A percentile compares a stretch with the other conserved stretches of the same genome.
phyloP scores from a whole-genome alignment of 2,329 filamentous ascomycete genomes.

The Claviceps lovelessii region DNA sequence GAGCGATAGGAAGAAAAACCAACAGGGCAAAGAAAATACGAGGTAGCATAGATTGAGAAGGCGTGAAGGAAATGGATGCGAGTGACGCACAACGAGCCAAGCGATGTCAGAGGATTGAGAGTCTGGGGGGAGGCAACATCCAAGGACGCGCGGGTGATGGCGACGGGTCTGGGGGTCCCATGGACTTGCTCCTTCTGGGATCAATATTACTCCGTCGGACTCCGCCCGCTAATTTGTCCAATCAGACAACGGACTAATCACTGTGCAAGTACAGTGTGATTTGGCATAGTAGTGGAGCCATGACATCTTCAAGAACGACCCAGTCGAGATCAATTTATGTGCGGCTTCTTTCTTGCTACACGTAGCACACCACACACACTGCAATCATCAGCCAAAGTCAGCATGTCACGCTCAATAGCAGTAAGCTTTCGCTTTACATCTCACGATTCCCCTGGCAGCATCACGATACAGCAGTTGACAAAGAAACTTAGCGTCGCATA shows the following conservation, averaged over 20 bases:
- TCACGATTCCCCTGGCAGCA: too few relatives aligned
- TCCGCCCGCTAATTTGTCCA: not conserved
- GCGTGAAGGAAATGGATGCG: not conserved
- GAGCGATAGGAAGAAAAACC: not conserved
- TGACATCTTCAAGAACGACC: not conserved
- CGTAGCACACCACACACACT: not conserved
- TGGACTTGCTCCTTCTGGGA: not conserved
- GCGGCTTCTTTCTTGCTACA: not conserved
- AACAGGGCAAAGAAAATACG: not conserved
- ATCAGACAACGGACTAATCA: not conserved
- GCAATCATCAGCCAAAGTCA: not conserved
- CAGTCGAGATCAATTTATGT: not conserved
- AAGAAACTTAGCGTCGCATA: slow-evolving; percentile 17
- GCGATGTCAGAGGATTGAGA: not conserved
- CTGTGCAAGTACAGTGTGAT: not conserved
- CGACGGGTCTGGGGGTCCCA: not conserved
- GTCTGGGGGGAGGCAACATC: not conserved
- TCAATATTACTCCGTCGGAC: not conserved
- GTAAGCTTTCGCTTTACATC: slow-evolving; percentile 7
- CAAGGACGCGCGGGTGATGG: not conserved
- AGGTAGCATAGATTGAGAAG: not conserved
- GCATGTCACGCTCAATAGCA: slow-evolving; percentile 21
- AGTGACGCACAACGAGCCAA: not conserved
- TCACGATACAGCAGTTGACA: not conserved
- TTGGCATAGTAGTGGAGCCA: not conserved